Conservation (phyloP, 805 yeast species). For the Metschnikowia reukaufii region DNA sequence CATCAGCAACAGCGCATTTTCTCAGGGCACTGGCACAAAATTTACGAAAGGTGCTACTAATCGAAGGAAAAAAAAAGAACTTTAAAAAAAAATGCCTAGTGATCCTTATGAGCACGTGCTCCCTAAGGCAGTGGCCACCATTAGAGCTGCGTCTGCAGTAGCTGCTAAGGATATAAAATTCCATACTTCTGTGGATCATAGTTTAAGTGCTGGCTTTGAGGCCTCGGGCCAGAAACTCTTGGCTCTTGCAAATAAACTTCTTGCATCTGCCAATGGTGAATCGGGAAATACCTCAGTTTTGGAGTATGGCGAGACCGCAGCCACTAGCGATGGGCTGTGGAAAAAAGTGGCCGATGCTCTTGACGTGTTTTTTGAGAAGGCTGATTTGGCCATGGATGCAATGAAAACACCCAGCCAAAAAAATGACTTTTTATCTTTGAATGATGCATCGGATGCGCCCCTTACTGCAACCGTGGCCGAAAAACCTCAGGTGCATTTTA, state of each 20-base stretch:
- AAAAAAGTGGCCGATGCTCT: constrained; percentile 56
- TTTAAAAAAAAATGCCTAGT: constrained; percentile 1
- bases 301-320: constrained; percentile 43
- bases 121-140: constrained; percentile 7
- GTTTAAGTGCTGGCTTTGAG: constrained; percentile 41
- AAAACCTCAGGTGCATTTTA: constrained; percentile 73
- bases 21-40: too few species aligned
- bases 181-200: constrained; percentile 58
- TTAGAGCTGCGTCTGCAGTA: constrained; percentile 61
- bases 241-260: constrained; percentile 46
- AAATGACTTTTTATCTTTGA: constrained; percentile 14
- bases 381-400: constrained; percentile 67
- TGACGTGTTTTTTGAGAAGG: constrained; percentile 72
- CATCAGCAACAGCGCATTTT: neutral
- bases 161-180: constrained; percentile 83
- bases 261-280: constrained; percentile 31
- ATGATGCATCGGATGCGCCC: constrained; percentile 9
- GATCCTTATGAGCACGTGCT: constrained; percentile 9
- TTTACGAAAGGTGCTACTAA: too few species aligned
- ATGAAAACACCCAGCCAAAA: constrained; percentile 22
- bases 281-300: constrained; percentile 20
- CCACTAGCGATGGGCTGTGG: constrained; percentile 54
- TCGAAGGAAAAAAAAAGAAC: neutral
- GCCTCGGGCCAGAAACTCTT: constrained; percentile 43
- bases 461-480: constrained; percentile 8